A percentile compares a stretch with the other conserved stretches of the same genome.
Conservation (phyloP, 371 early-diverging fungal genomes). For the Mortierella sp. region DNA sequence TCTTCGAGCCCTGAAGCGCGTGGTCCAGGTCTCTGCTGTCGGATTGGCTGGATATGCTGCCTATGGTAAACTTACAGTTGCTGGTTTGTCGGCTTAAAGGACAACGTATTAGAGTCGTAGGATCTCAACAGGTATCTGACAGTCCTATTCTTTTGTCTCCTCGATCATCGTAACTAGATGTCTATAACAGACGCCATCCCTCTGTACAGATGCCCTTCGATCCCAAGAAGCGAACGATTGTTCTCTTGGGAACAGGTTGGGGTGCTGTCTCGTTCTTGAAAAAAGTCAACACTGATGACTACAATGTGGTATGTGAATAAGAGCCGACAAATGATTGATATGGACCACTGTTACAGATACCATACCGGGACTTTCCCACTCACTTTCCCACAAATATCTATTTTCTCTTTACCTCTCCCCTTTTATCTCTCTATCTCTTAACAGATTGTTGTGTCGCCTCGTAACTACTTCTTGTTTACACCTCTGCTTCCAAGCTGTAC, state of each 20-base stretch:
- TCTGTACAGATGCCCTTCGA: slow-evolving; percentile 74
- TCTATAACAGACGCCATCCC: slow-evolving; percentile 73
- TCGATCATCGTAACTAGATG: slow-evolving; percentile 30
- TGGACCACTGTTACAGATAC: neutral
- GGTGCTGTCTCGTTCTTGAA: slow-evolving; percentile 85
- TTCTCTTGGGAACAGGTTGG: slow-evolving; percentile 90
- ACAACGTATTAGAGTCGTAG: neutral
- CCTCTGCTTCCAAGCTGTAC: slow-evolving; percentile 89
- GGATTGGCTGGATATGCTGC: slow-evolving; percentile 51
- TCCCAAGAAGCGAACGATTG: slow-evolving; percentile 81
- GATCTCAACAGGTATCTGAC: neutral
- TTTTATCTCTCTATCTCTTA: neutral
- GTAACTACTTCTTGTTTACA: slow-evolving; percentile 95
- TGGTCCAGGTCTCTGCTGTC: slow-evolving; percentile 55
- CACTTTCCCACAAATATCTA: slow-evolving; percentile 22
- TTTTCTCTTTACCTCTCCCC: too few species aligned
- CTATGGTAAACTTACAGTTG: slow-evolving; percentile 54
- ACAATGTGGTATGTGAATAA: slow-evolving; percentile 72
- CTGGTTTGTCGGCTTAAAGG: neutral
- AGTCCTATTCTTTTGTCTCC: neutral
- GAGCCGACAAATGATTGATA: neutral
- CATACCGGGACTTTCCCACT: neutral
- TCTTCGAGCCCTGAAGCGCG: slow-evolving; percentile 52
- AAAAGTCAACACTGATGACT: slow-evolving; percentile 77
- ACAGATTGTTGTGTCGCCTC: slow-evolving; percentile 81